A percentile compares a stretch with the other conserved stretches of the same genome.
Conservation (phyloP, 2,329 filamentous ascomycete genomes). For the Fusarium paranaense region DNA sequence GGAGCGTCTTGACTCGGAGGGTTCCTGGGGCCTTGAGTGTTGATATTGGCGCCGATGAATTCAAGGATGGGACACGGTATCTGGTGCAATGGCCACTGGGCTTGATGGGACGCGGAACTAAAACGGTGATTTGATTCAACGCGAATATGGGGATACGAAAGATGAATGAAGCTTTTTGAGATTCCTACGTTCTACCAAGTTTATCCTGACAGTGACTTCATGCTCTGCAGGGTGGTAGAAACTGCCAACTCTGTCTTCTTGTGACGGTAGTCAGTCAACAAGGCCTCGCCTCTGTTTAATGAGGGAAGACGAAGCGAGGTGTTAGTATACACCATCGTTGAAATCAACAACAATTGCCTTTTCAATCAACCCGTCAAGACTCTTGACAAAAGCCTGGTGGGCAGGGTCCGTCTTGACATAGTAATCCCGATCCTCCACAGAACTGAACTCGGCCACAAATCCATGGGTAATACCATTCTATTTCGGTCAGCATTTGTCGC, state of each 20-base stretch:
- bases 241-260: neutral
- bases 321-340: slow-evolving; percentile 55
- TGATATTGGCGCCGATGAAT: no score
- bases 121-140: neutral
- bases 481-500: neutral
- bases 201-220: neutral
- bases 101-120: neutral
- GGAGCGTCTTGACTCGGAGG: no score
- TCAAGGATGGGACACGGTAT: no score
- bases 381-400: slow-evolving; percentile 70
- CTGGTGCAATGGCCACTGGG: neutral
- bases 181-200: neutral
- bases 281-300: neutral
- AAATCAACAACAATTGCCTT: slow-evolving; percentile 72
- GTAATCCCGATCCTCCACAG: slow-evolving; percentile 72
- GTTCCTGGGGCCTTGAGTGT: no score
- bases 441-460: slow-evolving; percentile 76
- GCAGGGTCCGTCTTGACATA: slow-evolving; percentile 74
- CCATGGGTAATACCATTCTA: slow-evolving; percentile 74
- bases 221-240: neutral
- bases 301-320: neutral
- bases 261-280: neutral
- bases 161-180: neutral
- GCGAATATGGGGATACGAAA: neutral
- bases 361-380: slow-evolving; percentile 58